phyloP scores from a whole-genome alignment of 1,284 basidiomycete species.

The Trametes sp. region DNA sequence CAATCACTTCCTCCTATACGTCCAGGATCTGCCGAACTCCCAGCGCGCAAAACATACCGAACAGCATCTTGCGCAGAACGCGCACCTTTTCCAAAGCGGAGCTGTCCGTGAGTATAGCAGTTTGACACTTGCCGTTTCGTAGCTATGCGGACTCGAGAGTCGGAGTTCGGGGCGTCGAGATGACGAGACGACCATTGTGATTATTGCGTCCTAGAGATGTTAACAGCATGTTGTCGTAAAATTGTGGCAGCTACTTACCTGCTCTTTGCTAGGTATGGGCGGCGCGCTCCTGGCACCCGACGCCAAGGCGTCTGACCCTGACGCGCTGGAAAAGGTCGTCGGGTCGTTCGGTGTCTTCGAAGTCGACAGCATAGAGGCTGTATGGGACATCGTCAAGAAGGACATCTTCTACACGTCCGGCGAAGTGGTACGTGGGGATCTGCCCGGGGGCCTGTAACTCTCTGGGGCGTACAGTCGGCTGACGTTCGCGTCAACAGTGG shows the following conservation, averaged over 20 bases:
- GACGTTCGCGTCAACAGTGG: constrained; percentile 1
- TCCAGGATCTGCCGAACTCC: constrained; percentile 7
- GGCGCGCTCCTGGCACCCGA: constrained; percentile 5
- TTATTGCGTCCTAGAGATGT: too few relatives aligned
- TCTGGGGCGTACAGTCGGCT: background rate
- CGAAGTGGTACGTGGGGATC: constrained; percentile 17
- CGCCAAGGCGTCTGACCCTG: constrained; percentile 4
- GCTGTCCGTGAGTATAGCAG: constrained; percentile 12
- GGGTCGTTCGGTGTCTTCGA: constrained; percentile 16
- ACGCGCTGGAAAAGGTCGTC: background rate
- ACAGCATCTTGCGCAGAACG: constrained; percentile 12
- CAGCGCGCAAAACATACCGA: constrained; percentile 7
- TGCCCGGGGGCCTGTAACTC: background rate
- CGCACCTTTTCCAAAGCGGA: constrained; percentile 8
- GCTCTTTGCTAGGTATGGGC: background rate
- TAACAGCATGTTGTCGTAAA: too few relatives aligned
- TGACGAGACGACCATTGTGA: too few relatives aligned
- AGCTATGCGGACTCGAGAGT: too few relatives aligned
- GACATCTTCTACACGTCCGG: constrained; percentile 22
- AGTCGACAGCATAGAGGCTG: constrained; percentile 11
- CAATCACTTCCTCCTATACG: constrained; percentile 14
- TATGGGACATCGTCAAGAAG: constrained; percentile 16
- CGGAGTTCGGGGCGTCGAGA: too few relatives aligned
- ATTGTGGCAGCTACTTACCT: background rate
- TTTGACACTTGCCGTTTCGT: too few relatives aligned